These are phyloP conservation scores for Stemphylium beticola DNA, from an alignment of 2,329 filamentous ascomycete species.

Conservation along the genomic window DNA sequence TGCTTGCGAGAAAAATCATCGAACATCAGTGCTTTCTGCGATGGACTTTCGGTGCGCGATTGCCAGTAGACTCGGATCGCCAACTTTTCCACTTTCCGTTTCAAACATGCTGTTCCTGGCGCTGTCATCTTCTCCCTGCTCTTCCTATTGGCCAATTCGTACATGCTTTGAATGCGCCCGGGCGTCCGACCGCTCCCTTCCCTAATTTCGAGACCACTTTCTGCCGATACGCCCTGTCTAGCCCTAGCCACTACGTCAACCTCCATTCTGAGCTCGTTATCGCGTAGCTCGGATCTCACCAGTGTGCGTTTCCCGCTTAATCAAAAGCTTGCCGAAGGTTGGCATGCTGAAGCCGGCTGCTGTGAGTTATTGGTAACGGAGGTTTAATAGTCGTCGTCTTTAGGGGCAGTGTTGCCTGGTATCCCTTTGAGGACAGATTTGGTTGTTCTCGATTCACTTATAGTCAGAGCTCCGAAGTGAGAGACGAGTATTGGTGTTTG, in stretches of 20 bases:
- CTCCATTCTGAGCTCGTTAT: slow-evolving; percentile 14
- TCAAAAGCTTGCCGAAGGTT: slow-evolving; percentile 16
- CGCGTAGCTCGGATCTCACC: slow-evolving; percentile 17
- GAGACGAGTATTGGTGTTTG: slow-evolving; percentile 1
- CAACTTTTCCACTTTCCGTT: slow-evolving; percentile 10
- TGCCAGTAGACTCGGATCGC: slow-evolving; percentile 16
- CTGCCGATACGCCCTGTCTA: slow-evolving; percentile 1
- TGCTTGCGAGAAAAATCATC: slow-evolving; percentile 31
- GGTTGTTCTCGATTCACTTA: slow-evolving; percentile 11
- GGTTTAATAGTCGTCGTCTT: slow-evolving; percentile 29
- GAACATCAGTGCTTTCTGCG: slow-evolving; percentile 12
- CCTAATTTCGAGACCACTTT: slow-evolving; percentile 10
- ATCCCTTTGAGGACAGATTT: slow-evolving; percentile 7
- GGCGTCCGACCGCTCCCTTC: slow-evolving; percentile 21
- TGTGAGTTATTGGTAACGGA: slow-evolving; percentile 17
- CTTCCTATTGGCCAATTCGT: slow-evolving; percentile 18
- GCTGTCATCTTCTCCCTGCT: slow-evolving; percentile 13
- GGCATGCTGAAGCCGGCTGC: slow-evolving; percentile 14
- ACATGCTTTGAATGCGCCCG: slow-evolving; percentile 8
- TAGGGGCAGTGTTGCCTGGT: slow-evolving; percentile 33
- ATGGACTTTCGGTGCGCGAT: slow-evolving; percentile 14
- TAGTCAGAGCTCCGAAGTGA: slow-evolving; percentile 1
- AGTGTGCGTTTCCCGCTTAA: slow-evolving; percentile 7
- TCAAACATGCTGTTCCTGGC: slow-evolving; percentile 17
- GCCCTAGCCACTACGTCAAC: slow-evolving; percentile 4